Conservation (phyloP, 2,329 filamentous ascomycete species). For the Exophiala mesophila region DNA sequence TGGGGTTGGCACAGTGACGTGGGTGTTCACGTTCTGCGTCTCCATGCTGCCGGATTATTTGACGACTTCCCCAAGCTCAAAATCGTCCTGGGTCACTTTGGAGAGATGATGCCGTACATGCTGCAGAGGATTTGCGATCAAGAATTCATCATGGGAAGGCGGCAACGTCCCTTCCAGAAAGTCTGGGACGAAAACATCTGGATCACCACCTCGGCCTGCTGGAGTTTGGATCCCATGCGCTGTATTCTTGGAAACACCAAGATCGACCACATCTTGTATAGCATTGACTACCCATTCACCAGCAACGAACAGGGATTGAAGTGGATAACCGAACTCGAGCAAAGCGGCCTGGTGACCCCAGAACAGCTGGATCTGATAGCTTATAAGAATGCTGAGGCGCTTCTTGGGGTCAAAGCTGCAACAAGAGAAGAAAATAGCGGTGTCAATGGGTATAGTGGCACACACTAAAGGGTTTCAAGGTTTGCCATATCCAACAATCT, state of each 20-base stretch:
- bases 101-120: conserved; percentile 52
- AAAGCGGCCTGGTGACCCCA: conserved; percentile 46
- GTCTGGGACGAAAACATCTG: conserved; percentile 55
- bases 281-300: conserved; percentile 55
- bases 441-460: too few relatives aligned
- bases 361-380: conserved; percentile 48
- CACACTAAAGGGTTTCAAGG: too few relatives aligned
- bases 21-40: conserved; percentile 34
- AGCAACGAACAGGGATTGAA: conserved; percentile 45
- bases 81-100: conserved; percentile 51
- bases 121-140: conserved; percentile 31
- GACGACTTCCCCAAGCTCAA: conserved; percentile 52
- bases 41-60: conserved; percentile 53
- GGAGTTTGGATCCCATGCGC: conserved; percentile 46
- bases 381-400: conserved; percentile 47
- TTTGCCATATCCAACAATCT: too few relatives aligned
- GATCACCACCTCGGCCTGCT: conserved; percentile 54
- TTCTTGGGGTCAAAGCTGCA: too few relatives aligned
- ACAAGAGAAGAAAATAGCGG: too few relatives aligned
- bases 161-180: conserved; percentile 37
- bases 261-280: conserved; percentile 50
- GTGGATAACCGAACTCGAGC: conserved; percentile 47
- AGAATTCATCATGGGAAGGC: conserved; percentile 15
- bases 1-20: conserved; percentile 37
- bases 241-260: conserved; percentile 32